Base-by-base conservation (phyloP, 148 eudicot genomes). In the Nepenthes gracilis region DNA sequence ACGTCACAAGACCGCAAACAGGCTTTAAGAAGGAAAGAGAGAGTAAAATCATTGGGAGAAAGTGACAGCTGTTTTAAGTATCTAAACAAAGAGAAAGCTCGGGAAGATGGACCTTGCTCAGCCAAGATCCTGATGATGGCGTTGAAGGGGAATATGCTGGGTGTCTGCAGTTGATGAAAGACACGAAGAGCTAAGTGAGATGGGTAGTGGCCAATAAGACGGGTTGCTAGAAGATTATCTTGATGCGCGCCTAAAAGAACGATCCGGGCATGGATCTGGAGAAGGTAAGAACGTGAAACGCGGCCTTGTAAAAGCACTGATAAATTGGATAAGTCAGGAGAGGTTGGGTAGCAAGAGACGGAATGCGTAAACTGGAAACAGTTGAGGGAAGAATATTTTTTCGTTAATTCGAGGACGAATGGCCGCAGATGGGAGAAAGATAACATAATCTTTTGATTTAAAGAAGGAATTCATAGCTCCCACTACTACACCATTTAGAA, bases 161-260 rank as follows among this genome's bases (percentile, higher is more conserved):
- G 93, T 11, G 57, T n/a, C 2, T 62, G 61, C 35, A 88, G 63
- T 12, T 72, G 77, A 54, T 61, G 51, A 57, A 85, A 76, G 55
- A 88, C 71, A 34, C 63, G 73, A 35, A 84, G 65, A 23, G 86
- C 76, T 7, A 60, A 48, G 0, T 64, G 77, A 47, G 79, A 47
- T 9, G 90, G 84, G 78, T 84, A 89, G 56, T 75, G 87, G 50
- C 88, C 90, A 48, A 89, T 82, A 55, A 89, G 85, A 50, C 87
- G 87, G 43, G 97, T 89, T 49, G 87, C 90, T 12, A 86, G 59
- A 64, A 82, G 85, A 62, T 82, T 80, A 75, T 90, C 72, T 61
- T 82, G 97, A 64, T 84, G 85, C 11, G 74, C 75, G 47, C 82
- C 76, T 37, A 69, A 59, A 43, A 66, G 61, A 62, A 78, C 32